Evolutionary conservation across 2,329 filamentous ascomycete species (phyloP).

Genomic region (Pseudocercospora cruenta): DNA sequence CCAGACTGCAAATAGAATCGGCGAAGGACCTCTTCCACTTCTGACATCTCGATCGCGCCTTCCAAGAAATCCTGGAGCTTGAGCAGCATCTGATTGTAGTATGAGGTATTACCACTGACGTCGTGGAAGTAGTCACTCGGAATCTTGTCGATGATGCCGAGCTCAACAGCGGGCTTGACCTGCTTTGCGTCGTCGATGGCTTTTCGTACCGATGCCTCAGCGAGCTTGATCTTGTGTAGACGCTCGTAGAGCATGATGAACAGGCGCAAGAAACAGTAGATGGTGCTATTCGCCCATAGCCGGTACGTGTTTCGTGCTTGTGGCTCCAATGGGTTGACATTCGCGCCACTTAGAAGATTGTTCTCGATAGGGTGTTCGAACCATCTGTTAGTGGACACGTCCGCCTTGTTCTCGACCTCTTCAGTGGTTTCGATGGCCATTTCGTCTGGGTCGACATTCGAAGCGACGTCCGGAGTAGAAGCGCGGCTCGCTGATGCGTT

Average conservation of each 20-base stretch:
- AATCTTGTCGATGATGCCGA: conserved; percentile 81
- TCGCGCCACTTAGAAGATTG: conserved; percentile 60
- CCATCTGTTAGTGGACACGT: conserved; percentile 68
- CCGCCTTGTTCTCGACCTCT: conserved; percentile 50
- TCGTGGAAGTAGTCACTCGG: conserved; percentile 74
- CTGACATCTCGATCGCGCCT: conserved; percentile 76
- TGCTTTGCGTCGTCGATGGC: conserved; percentile 74
- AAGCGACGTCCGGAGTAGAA: conserved; percentile 82
- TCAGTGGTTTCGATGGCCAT: conserved; percentile 53
- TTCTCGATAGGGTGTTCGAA: conserved; percentile 61
- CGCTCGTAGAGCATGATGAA: conserved; percentile 90
- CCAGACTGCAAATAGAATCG: conserved; percentile 89
- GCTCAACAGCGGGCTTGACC: conserved; percentile 77
- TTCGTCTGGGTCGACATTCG: conserved; percentile 78
- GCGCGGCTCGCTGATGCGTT: conserved; percentile 80
- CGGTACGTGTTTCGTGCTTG: conserved; percentile 82
- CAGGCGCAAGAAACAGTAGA: conserved; percentile 93
- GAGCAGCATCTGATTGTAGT: conserved; percentile 82
- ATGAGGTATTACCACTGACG: conserved; percentile 66
- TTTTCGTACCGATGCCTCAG: conserved; percentile 71
- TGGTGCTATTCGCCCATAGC: conserved; percentile 86
- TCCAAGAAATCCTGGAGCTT: conserved; percentile 86
- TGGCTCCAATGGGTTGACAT: conserved; percentile 74
- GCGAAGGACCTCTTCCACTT: conserved; percentile 87
- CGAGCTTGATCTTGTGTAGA: conserved; percentile 79